phyloP scores from a whole-genome alignment of 768 basidiomycete species.

The Dictyophora rubrovolvata region DNA sequence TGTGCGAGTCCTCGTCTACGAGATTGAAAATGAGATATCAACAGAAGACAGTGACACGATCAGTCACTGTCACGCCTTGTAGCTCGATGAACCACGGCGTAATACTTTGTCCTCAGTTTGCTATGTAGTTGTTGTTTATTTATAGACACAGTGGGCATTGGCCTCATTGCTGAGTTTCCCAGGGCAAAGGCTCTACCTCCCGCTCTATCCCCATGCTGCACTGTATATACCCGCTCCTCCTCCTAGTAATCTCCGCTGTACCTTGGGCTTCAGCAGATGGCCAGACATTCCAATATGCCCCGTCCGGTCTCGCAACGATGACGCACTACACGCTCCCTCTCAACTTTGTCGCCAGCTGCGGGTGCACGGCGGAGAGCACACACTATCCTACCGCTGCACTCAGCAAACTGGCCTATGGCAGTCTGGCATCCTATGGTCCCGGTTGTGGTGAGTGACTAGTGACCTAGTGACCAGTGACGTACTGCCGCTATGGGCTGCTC shows the following conservation, averaged over 20 bases:
- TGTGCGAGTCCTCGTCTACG: too few species aligned
- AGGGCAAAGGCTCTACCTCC: too few species aligned
- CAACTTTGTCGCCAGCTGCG: slow-evolving; percentile 49
- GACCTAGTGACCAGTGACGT: too few species aligned
- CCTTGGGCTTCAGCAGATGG: neutral
- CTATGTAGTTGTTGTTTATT: too few species aligned
- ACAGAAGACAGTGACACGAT: too few species aligned
- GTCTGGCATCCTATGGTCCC: slow-evolving; percentile 51
- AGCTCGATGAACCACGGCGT: too few species aligned
- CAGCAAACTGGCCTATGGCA: slow-evolving; percentile 72
- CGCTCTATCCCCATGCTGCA: neutral
- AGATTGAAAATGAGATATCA: too few species aligned
- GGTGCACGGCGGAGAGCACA: slow-evolving; percentile 52
- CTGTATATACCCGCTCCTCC: neutral
- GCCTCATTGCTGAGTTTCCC: too few species aligned
- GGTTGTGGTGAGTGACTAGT: neutral
- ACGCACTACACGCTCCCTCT: slow-evolving; percentile 57
- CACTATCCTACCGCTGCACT: slow-evolving; percentile 74
- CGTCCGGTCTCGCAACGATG: slow-evolving; percentile 50
- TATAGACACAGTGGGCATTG: too few species aligned
- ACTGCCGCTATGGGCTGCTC: too few species aligned
- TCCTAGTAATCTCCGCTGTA: neutral
- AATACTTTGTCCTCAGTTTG: too few species aligned
- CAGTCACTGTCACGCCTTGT: too few species aligned
- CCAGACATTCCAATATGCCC: slow-evolving; percentile 1